phyloP scores from a whole-genome alignment of 2,329 filamentous ascomycete species.

The Annulohypoxylon truncatum region DNA sequence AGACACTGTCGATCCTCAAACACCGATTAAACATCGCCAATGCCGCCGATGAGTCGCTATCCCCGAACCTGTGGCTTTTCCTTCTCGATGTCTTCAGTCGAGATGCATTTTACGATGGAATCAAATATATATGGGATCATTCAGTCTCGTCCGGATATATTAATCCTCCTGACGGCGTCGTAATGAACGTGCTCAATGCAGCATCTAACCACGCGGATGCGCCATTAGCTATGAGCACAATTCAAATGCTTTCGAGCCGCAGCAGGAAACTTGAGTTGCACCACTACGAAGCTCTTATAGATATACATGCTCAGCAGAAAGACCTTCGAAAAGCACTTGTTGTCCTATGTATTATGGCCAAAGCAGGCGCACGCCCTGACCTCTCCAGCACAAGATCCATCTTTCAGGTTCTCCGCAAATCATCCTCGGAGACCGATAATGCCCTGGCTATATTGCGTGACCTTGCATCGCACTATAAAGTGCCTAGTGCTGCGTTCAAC shows the following conservation, averaged over 20 bases:
- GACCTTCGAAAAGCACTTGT: slow-evolving; percentile 75
- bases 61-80: slow-evolving; percentile 66
- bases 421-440: slow-evolving; percentile 58
- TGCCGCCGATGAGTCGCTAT: slow-evolving; percentile 31
- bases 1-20: slow-evolving; percentile 76
- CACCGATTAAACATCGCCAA: slow-evolving; percentile 58
- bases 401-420: slow-evolving; percentile 64
- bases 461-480: slow-evolving; percentile 56
- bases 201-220: slow-evolving; percentile 77
- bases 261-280: slow-evolving; percentile 68
- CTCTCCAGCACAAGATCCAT: slow-evolving; percentile 72
- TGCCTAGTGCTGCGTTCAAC: slow-evolving; percentile 56
- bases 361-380: slow-evolving; percentile 68
- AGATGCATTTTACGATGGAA: slow-evolving; percentile 71
- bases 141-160: slow-evolving; percentile 68
- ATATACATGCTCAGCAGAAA: slow-evolving; percentile 70
- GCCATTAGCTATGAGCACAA: slow-evolving; percentile 75
- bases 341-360: slow-evolving; percentile 78
- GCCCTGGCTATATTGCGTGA: slow-evolving; percentile 68
- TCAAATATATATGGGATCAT: slow-evolving; percentile 76
- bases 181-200: slow-evolving; percentile 76
- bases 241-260: slow-evolving; percentile 71
- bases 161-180: slow-evolving; percentile 72
- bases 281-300: slow-evolving; percentile 84
- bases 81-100: slow-evolving; percentile 81